Evolutionary conservation across 1,284 basidiomycete genomes (phyloP), one percentile per base, ranked within the genome.

Genomic region (Pseudozyma thailandica): DNA sequence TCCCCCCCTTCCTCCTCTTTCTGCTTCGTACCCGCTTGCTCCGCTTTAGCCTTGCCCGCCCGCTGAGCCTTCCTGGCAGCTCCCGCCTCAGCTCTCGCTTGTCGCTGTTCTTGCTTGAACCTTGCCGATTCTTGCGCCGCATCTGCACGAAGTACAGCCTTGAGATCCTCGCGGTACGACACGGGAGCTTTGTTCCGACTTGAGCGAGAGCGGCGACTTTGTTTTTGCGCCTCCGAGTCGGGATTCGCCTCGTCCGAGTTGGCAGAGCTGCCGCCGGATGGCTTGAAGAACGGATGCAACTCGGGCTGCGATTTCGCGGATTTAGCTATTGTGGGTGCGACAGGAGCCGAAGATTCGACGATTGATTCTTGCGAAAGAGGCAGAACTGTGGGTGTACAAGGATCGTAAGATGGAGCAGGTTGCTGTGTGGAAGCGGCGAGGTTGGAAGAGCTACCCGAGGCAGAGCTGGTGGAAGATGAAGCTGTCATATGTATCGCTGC

Each of bases 131-230:
- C 70, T 28, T 60, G 41, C 5, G 51, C 56, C 1, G 48, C 46
- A 26, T 72, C 70, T 27, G 64, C 64, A 21, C 60, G 64, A 2
- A 72, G 57, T 2, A 72, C 70, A 4, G 63, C 70, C n/a, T 72
- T 72, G 28, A 72, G 64, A 39, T 72, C 70, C 26, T 72, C 64
- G 20, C 52, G 48, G 45, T 72, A 72, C 8, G 64, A 68, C 2
- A 51, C 48, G n/a, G 56, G 64, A 0, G 58, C 56, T 45, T 68
- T 72, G 15, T 38, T 18, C 0, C 70, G 47, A 12, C 42, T 58
- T 7, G 59, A 53, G 6, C 70, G 63, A 8, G 46, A 7, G 9
- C 50, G 54, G 3, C 68, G 52, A n/a, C 20, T 50, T 60, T 16
- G 51, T 31, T 15, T 60, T 30, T 51, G 31, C 9, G 41, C 39